Conservation (phyloP, 2,329 filamentous ascomycete species). For the Zymoseptoria tritici region DNA sequence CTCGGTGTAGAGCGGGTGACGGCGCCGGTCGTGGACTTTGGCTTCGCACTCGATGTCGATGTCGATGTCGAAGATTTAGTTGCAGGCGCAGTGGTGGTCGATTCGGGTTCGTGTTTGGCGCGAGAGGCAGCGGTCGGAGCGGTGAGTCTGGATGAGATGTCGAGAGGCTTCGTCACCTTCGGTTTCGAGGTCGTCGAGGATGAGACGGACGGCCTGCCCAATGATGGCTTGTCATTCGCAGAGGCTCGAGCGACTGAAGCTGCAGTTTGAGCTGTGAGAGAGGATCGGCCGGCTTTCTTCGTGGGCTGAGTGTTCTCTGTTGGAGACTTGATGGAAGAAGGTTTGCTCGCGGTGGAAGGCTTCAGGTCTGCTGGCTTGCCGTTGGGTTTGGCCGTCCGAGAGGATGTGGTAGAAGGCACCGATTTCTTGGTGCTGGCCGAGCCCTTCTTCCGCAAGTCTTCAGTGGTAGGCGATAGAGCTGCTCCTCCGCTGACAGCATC, state of each 20-base stretch:
- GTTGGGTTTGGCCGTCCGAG: conserved; percentile 6
- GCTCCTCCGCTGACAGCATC: conserved; percentile 33
- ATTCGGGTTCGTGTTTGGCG: conserved; percentile 46
- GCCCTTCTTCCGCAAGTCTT: conserved; percentile 21
- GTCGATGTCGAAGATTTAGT: conserved; percentile 23
- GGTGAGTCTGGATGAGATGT: conserved; percentile 59
- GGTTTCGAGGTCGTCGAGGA: conserved; percentile 15
- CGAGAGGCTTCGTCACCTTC: conserved; percentile 61
- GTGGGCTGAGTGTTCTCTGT: conserved; percentile 6
- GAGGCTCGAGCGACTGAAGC: conserved; percentile 25
- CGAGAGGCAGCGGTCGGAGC: conserved; percentile 64
- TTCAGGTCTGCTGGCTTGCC: conserved; percentile 11
- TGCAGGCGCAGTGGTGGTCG: conserved; percentile 21
- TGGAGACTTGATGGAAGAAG: conserved; percentile 11
- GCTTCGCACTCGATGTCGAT: conserved; percentile 26
- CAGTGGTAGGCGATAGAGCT: conserved; percentile 29
- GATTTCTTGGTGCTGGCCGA: conserved; percentile 2
- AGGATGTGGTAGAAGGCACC: conserved; percentile 13
- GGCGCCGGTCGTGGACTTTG: conserved; percentile 21
- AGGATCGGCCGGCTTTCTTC: conserved; percentile 28
- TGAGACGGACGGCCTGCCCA: conserved; percentile 10
- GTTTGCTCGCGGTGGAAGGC: conserved; percentile 10
- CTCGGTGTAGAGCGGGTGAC: conserved; percentile 29
- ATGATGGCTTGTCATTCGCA: conserved; percentile 15
- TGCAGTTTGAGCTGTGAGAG: conserved; percentile 29